These are phyloP conservation scores for Xylaria sp. DNA, from an alignment of 2,329 filamentous ascomycete species.

Conservation along the genomic window DNA sequence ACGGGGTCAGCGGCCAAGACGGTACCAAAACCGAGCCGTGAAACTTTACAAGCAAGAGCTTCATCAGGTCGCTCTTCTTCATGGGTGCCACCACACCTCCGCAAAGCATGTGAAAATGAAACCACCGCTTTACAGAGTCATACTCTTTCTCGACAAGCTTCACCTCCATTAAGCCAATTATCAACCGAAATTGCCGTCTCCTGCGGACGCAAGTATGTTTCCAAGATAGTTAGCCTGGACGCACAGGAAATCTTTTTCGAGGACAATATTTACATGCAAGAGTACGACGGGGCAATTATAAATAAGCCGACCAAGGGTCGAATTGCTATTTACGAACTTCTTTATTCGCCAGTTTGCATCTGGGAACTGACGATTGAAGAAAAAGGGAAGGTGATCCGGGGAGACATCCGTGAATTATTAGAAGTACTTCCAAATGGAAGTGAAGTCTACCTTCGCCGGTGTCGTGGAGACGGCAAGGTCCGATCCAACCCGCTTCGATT, in stretches of 20 bases:
- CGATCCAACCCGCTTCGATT: constrained; percentile 29
- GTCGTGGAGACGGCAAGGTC: constrained; percentile 7
- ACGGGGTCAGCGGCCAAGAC: background rate
- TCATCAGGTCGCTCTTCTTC: background rate
- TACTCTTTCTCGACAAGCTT: background rate
- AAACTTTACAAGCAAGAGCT: background rate
- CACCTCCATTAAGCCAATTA: background rate
- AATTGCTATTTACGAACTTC: constrained; percentile 36
- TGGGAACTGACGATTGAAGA: constrained; percentile 36
- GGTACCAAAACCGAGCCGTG: background rate
- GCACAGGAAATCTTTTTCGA: constrained; percentile 22
- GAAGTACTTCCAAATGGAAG: constrained; percentile 25
- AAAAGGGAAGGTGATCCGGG: constrained; percentile 24
- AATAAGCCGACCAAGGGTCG: constrained; percentile 9
- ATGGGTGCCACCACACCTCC: constrained; percentile 26
- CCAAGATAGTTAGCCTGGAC: background rate
- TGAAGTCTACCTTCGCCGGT: constrained; percentile 30
- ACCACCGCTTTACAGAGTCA: background rate
- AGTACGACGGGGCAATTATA: constrained; percentile 5
- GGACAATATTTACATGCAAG: constrained; percentile 14
- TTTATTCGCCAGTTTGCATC: constrained; percentile 21
- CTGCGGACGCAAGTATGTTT: background rate
- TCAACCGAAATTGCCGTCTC: background rate
- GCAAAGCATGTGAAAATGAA: background rate
- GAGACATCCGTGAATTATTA: constrained; percentile 40